Percentiles rank a stretch among this genome's conserved stretches.
These are phyloP conservation scores for Ophiocordyceps camponoti-leonardi DNA, from an alignment of 2,329 filamentous ascomycete genomes.

Conservation along the genomic window DNA sequence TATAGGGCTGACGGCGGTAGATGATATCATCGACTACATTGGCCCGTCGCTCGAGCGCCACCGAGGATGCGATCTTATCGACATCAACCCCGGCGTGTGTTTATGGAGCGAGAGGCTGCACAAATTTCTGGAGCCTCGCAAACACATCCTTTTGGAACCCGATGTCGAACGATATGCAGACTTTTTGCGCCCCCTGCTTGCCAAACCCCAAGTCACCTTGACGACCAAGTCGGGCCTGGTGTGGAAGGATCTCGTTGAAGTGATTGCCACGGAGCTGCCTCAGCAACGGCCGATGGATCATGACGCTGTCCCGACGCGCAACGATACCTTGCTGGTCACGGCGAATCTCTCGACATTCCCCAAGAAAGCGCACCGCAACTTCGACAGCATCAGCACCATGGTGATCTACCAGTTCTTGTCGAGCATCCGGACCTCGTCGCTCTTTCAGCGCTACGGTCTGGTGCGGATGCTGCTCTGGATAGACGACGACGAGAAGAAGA, in stretches of 20 bases:
- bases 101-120: conserved; percentile 67
- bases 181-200: conserved; percentile 38
- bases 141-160: conserved; percentile 70
- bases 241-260: conserved; percentile 37
- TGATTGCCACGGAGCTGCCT: conserved; percentile 32
- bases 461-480: conserved; percentile 67
- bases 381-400: conserved; percentile 38
- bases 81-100: conserved; percentile 67
- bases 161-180: conserved; percentile 38
- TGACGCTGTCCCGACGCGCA: conserved; percentile 29
- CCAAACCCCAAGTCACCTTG: conserved; percentile 24
- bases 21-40: conserved; percentile 56
- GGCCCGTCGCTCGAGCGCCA: conserved; percentile 51
- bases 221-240: conserved; percentile 38
- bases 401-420: conserved; percentile 44
- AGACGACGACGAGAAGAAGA: conserved; percentile 38
- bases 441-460: conserved; percentile 61
- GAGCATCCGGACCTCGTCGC: conserved; percentile 35
- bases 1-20: conserved; percentile 16
- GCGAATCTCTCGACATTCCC: conserved; percentile 45
- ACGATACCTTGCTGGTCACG: conserved; percentile 58
- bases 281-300: conserved; percentile 30
- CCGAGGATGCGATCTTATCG: conserved; percentile 67
- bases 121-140: conserved; percentile 56
- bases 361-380: conserved; percentile 28